Conservation (phyloP, 139 green algal species). For the Closterium sp. region DNA sequence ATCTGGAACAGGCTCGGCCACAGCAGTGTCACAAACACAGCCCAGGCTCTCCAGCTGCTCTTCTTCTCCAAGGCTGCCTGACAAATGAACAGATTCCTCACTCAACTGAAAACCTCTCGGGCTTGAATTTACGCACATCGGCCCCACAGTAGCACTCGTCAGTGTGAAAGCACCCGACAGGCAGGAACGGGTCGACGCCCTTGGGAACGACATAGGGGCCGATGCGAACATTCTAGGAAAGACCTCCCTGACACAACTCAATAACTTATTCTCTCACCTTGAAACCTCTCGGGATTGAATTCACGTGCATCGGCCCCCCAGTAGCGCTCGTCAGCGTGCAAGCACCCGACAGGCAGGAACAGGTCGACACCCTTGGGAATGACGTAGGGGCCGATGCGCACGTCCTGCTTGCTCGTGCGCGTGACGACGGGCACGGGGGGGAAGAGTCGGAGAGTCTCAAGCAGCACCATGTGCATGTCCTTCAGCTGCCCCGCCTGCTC, state of each 20-base stretch:
- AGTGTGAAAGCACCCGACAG: background rate
- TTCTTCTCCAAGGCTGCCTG: too few species aligned
- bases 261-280: background rate
- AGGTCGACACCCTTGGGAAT: background rate
- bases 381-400: background rate
- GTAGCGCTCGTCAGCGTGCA: background rate
- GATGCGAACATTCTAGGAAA: background rate
- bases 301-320: background rate
- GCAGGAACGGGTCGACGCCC: background rate
- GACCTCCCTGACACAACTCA: too few species aligned
- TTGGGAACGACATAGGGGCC: background rate
- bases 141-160: background rate
- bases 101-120: background rate
- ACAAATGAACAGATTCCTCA: too few species aligned
- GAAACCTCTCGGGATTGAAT: background rate
- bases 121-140: background rate
- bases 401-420: background rate
- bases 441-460: constrained; percentile 28
- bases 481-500: constrained; percentile 85
- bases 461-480: constrained; percentile 15
- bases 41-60: too few species aligned
- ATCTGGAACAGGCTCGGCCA: too few species aligned
- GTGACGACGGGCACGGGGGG: constrained; percentile 12
- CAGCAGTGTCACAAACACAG: too few species aligned
- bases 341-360: background rate